Evolutionary conservation across 2,329 filamentous ascomycete species (phyloP), one percentile per base, ranked within the genome.

Genomic region (Colletotrichum liriopes): DNA sequence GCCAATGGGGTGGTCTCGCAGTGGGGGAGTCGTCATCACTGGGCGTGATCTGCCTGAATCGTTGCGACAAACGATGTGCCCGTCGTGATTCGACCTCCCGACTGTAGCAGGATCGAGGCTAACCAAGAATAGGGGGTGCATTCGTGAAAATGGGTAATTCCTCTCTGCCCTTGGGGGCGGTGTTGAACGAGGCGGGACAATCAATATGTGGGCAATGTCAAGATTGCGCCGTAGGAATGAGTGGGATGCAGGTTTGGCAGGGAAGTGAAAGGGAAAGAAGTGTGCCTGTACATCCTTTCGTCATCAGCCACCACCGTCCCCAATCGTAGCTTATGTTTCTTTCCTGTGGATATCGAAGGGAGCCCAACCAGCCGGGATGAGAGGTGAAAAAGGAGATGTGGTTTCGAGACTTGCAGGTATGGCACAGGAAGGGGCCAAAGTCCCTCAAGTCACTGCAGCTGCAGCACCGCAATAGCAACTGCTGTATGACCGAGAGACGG

Each of bases 341-440:
- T 71, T 51, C 65, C 54, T 68, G 65, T 65, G 52, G 43, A 71
- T 70, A 52, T 41, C 20, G 37, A 56, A 55, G 35, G 37, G 60
- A 62, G 45, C 35, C 7, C 55, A 16, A 52, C 43, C 51, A n/a
- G 14, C 65, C 26, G 43, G 69, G 65, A 45, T 58, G 26, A 23
- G 65, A 37, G 16, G 12, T 51, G 52, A n/a, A 47, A 37, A 43
- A 29, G 29, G 20, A 23, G 41, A 60, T 47, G 41, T 41, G 14
- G 29, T 51, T 52, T 62, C 54, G 35, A 45, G 51, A 37, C 58
- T 63, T 47, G 51, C 61, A 61, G 47, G 67, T 47, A 47, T 37
- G 47, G 54, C 47, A 29, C 32, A 66, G 51, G 55, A 39, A 49
- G 64, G 32, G 52, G 64, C 32, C 56, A 58, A 71, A 71, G 55